Conservation (phyloP, 176 grass and related monocot genomes). For the Luzula sylvatica region DNA sequence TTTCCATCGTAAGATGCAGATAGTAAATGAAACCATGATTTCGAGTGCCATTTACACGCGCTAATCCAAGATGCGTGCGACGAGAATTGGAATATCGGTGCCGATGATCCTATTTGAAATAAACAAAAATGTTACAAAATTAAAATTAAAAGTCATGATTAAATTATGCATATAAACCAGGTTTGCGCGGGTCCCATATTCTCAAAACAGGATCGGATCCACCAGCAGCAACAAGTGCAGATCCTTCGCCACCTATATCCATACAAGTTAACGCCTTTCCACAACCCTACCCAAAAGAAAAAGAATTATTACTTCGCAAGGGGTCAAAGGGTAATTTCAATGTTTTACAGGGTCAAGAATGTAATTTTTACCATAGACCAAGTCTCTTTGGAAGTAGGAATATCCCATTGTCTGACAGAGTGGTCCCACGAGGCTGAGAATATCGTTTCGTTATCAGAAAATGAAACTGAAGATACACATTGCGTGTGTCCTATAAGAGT, state of each 20-base stretch:
- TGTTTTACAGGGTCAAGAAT: too few species aligned
- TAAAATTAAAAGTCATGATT: conserved; percentile 6
- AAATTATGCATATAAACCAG: conserved; percentile 54
- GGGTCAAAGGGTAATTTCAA: too few species aligned
- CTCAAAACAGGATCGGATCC: conserved; percentile 76
- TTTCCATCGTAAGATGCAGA: conserved; percentile 94
- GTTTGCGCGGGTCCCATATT: conserved; percentile 96
- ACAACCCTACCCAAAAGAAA: conserved; percentile 41
- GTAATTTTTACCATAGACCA: conserved; percentile 64
- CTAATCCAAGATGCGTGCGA: conserved; percentile 86
- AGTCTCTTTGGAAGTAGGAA: conserved; percentile 52
- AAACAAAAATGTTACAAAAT: conserved; percentile 4
- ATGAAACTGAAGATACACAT: conserved; percentile 67
- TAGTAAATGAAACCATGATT: conserved; percentile 82
- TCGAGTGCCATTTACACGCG: conserved; percentile 81
- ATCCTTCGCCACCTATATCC: conserved; percentile 76
- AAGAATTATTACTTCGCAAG: not conserved
- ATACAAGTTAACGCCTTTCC: conserved; percentile 90
- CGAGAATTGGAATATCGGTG: conserved; percentile 89
- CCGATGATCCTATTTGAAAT: conserved; percentile 47
- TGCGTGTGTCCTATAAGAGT: conserved; percentile 81
- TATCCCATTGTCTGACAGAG: conserved; percentile 91
- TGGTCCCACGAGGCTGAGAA: conserved; percentile 98
- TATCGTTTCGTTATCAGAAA: conserved; percentile 56
- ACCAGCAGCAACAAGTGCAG: conserved; percentile 70